phyloP scores from a whole-genome alignment of 371 early-diverging fungal species.

The Umbelopsis sp. region DNA sequence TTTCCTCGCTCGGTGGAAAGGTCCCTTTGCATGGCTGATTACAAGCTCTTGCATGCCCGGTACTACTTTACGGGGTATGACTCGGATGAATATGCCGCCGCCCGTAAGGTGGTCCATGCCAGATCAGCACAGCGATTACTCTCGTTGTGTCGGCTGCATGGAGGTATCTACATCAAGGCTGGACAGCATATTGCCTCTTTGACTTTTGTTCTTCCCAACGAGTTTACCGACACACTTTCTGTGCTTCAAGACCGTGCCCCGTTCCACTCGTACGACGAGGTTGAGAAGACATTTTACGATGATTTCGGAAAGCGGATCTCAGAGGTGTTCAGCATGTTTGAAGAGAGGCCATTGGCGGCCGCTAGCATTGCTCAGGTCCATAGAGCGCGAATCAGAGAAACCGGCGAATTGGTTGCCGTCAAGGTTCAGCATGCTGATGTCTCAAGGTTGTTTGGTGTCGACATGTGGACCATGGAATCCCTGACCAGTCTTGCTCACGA shows the following conservation, averaged over 20 bases:
- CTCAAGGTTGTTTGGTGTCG: conserved; percentile 35
- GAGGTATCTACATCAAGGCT: conserved; percentile 44
- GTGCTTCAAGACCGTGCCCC: conserved; percentile 57
- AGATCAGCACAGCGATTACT: conserved; percentile 42
- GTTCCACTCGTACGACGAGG: conserved; percentile 42
- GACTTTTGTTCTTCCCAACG: conserved; percentile 47
- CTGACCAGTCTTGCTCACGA: conserved; percentile 19
- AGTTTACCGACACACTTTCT: conserved; percentile 48
- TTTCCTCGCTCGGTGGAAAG: conserved; percentile 11
- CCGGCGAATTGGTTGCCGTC: conserved; percentile 48
- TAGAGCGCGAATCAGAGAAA: conserved; percentile 34
- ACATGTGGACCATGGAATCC: conserved; percentile 24
- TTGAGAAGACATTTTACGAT: conserved; percentile 37
- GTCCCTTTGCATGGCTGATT: conserved; percentile 46
- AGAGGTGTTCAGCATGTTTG: conserved; percentile 43
- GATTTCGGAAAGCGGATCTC: conserved; percentile 34
- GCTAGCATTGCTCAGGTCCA: conserved; percentile 56
- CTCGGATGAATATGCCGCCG: conserved; percentile 42
- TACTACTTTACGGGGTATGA: conserved; percentile 37
- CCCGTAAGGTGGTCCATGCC: conserved; percentile 44
- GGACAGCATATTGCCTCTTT: conserved; percentile 57
- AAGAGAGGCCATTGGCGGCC: conserved; percentile 46
- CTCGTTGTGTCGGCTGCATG: conserved; percentile 40
- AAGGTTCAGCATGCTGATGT: conserved; percentile 55
- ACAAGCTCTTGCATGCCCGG: conserved; percentile 43